Base-by-base conservation (phyloP, 768 basidiomycete genomes). In the Tephrocybe sp. region DNA sequence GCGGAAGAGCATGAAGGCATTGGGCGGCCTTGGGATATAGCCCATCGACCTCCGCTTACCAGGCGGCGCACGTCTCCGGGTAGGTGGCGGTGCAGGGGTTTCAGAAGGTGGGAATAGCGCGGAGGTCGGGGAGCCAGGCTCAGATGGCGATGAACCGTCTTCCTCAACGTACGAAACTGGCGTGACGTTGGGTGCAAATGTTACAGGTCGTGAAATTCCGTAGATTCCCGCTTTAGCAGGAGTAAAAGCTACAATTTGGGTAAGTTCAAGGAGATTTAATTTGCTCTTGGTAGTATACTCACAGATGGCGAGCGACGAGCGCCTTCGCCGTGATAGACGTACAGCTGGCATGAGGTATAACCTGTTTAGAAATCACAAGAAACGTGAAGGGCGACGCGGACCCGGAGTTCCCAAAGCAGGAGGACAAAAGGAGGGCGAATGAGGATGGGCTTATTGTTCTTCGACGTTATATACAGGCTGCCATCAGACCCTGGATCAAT, bases 1-100 rank as follows among this genome's bases (percentile, higher is more conserved):
- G 50, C 89, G 81, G 74, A 91, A 92, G 58, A 92, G 78, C 75
- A 92, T 92, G 73, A 91, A 92, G 8, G 89, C 89, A 55, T 92
- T 92, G 4, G 89, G 86, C 1, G 89, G 89, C 18, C 89, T 80
- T 2, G 89, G 89, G 43, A 92, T 87, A 63, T 92, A 88, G 12
- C 71, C 82, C 52, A 68, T 77, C 56, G 71, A 73, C 45, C 78
- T 76, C 41, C 83, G 78, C 71, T 84, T 87, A 53, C 80, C 82
- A 0, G 81, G 83, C 1, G 83, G 83, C 2, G 64, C 70, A 0
- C 83, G 78, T 56, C 78, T 70, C 41, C 79, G 73, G 0, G 76
- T 59, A 3, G 73, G 66, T 0, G 73, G 60, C 10, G 71, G 70
- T 0, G 72, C 62, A 0, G 76, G 73, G 0, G 66, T 61, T 15